These are phyloP conservation scores for Chrysoporthe deuterocubensis DNA, from an alignment of 2,329 filamentous ascomycete species.

Conservation along the genomic window DNA sequence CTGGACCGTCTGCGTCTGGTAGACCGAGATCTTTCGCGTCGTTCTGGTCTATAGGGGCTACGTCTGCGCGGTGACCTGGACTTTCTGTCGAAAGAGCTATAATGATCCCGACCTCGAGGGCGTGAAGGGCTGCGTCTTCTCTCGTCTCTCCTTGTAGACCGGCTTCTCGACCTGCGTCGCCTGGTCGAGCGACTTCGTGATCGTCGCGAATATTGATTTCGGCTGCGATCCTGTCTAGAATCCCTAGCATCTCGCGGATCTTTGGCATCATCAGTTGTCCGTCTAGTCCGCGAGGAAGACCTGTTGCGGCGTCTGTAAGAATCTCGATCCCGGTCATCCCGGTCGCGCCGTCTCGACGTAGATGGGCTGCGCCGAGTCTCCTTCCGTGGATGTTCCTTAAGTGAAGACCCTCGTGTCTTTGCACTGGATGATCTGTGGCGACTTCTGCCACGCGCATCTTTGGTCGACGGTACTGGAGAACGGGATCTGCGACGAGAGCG, in stretches of 20 bases:
- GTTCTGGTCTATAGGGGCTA: conserved; percentile 23
- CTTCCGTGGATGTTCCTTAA: conserved; percentile 21
- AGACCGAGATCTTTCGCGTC: conserved; percentile 23
- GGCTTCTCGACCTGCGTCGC: conserved; percentile 35
- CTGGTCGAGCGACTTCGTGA: conserved; percentile 36
- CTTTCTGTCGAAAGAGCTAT: conserved; percentile 31
- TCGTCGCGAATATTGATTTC: conserved; percentile 31
- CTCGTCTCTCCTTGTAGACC: conserved; percentile 35
- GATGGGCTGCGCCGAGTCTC: conserved; percentile 16
- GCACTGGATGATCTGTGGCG: conserved; percentile 26
- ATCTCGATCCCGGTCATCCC: conserved; percentile 36
- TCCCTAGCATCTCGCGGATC: conserved; percentile 31
- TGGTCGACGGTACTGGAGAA: conserved; percentile 36
- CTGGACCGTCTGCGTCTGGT: conserved; percentile 24
- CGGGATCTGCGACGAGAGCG: conserved; percentile 31
- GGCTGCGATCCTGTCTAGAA: conserved; percentile 37
- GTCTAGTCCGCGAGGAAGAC: conserved; percentile 16
- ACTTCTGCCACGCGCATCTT: conserved; percentile 33
- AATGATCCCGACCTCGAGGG: conserved; percentile 29
- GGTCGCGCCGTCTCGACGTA: conserved; percentile 37
- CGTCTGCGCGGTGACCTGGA: conserved; percentile 26
- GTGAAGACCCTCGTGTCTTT: conserved; percentile 15
- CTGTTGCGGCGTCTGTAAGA: conserved; percentile 25
- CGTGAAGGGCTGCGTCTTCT: conserved; percentile 35
- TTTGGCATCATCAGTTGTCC: conserved; percentile 19